Conservation (phyloP, 495 filamentous ascomycete species). For the Daldinia grandis region DNA sequence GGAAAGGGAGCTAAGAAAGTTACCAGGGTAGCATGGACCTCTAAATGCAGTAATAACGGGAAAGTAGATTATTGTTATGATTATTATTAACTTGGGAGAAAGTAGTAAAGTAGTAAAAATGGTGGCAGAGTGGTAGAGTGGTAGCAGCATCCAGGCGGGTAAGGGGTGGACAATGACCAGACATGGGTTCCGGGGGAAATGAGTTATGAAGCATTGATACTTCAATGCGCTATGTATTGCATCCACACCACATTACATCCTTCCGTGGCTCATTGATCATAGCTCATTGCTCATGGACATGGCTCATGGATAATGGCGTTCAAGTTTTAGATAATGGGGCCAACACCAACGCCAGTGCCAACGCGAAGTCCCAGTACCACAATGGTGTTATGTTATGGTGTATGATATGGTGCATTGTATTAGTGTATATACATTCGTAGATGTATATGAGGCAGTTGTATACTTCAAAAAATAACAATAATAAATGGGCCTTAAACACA, state of each 20-base stretch:
- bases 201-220: conserved; percentile 39
- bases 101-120: conserved; percentile 11
- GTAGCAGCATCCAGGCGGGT: conserved; percentile 24
- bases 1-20: conserved; percentile 23
- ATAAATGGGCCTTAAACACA: conserved; percentile 10
- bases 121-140: conserved; percentile 1
- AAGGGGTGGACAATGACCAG: conserved; percentile 33
- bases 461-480: background rate
- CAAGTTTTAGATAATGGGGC: conserved; percentile 6
- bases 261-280: conserved; percentile 36
- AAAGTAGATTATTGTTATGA: conserved; percentile 42
- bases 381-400: background rate
- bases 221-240: conserved; percentile 46
- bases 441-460: conserved; percentile 5
- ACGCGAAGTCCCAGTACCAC: background rate
- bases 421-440: background rate
- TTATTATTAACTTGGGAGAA: conserved; percentile 44
- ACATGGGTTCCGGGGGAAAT: conserved; percentile 46
- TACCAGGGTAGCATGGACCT: conserved; percentile 36
- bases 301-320: conserved; percentile 18
- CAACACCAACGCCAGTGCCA: background rate
- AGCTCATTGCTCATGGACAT: background rate
- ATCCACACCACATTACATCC: conserved; percentile 45
- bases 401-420: background rate
- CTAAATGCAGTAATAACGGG: conserved; percentile 43